These are phyloP conservation scores for Colletotrichum eremochloae DNA, from an alignment of 2,329 filamentous ascomycete genomes.

Conservation along the genomic window DNA sequence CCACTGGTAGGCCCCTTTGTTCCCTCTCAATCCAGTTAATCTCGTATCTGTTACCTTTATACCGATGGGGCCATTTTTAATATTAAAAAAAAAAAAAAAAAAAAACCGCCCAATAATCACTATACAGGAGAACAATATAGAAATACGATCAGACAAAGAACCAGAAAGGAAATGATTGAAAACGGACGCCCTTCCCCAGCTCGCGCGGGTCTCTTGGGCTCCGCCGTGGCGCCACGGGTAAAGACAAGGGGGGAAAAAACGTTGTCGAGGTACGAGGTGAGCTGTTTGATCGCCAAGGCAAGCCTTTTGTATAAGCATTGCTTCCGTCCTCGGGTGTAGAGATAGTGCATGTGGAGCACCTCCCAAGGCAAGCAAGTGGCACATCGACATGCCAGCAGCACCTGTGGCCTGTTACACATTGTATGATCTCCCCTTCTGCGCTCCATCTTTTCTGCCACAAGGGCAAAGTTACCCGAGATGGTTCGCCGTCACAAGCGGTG, in stretches of 20 bases:
- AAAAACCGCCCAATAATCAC: not conserved
- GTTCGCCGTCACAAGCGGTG: not conserved
- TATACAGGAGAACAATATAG: not conserved
- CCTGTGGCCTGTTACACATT: not conserved
- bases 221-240: not conserved
- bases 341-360: not conserved
- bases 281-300: conserved; percentile 35
- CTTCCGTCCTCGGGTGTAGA: not conserved
- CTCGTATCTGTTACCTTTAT: not conserved
- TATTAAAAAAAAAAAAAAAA: not conserved
- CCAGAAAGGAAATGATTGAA: not conserved
- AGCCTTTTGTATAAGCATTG: conserved; percentile 38
- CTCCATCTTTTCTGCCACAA: not conserved
- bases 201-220: not conserved
- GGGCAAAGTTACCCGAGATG: not conserved
- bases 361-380: not conserved
- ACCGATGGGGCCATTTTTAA: not conserved
- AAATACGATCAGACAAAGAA: not conserved
- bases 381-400: not conserved
- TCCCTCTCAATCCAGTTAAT: not conserved
- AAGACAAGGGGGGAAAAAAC: not conserved
- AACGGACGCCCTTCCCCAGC: not conserved
- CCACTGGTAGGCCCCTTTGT: not conserved
- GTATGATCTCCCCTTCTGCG: not conserved
- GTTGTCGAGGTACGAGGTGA: not conserved